Conservation (phyloP, 108 stramenopile species). For the Nannochloropsis salina region DNA sequence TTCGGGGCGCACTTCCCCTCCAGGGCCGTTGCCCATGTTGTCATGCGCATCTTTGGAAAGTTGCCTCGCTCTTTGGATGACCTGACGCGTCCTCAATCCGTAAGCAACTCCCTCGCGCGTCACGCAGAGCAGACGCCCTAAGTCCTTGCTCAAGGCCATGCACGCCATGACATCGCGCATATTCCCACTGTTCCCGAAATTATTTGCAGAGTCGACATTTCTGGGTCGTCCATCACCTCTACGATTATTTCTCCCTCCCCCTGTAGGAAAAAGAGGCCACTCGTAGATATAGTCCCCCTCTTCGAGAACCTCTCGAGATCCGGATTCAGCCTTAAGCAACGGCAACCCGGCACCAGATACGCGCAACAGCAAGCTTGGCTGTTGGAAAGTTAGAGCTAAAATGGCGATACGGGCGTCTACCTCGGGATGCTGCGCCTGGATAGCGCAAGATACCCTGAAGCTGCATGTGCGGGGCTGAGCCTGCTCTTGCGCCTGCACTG, state of each 20-base stretch:
- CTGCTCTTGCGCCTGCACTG: neutral
- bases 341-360: neutral
- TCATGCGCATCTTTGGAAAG: neutral
- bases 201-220: too few relatives aligned
- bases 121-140: conserved; percentile 16
- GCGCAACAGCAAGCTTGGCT: neutral
- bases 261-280: conserved; percentile 4
- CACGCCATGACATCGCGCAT: neutral
- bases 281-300: conserved; percentile 18
- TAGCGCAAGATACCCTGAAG: conserved; percentile 9
- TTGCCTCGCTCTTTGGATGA: neutral
- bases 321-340: neutral
- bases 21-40: neutral
- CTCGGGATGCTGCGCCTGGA: neutral
- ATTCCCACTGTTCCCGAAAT: too few relatives aligned
- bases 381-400: neutral
- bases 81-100: neutral
- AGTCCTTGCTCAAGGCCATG: conserved; percentile 1
- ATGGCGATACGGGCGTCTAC: conserved; percentile 7
- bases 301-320: neutral
- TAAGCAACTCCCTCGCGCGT: neutral
- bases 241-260: neutral
- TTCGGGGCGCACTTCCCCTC: too few relatives aligned
- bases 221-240: neutral
- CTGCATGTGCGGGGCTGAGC: neutral